A percentile compares a stretch with the other conserved stretches of the same genome.
phyloP scores from a whole-genome alignment of 139 green algal genomes.

The Chlorella sp. region DNA sequence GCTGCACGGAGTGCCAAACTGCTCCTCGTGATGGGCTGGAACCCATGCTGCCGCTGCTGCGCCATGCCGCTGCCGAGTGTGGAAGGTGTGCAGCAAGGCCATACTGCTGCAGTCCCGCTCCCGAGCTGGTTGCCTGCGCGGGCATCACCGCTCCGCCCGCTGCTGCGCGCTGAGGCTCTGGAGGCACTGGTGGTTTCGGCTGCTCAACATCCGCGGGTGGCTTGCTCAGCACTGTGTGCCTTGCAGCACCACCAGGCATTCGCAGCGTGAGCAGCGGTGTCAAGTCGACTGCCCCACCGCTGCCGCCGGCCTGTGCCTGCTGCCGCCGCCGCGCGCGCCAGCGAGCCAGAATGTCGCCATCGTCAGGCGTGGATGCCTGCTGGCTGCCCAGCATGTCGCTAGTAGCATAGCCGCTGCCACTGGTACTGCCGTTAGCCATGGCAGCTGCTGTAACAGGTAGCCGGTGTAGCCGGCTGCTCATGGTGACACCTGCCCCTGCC shows the following conservation, averaged over 20 bases:
- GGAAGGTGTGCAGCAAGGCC: too few relatives aligned
- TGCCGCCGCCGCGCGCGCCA: conserved; percentile 23
- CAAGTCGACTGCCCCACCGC: not conserved
- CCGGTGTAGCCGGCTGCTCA: too few relatives aligned
- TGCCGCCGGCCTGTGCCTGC: not conserved
- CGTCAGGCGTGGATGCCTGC: not conserved
- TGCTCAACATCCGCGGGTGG: not conserved
- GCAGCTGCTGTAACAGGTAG: too few relatives aligned
- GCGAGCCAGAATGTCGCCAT: conserved; percentile 19
- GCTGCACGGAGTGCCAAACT: too few relatives aligned
- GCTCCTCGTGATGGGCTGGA: too few relatives aligned
- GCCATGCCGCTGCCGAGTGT: too few relatives aligned
- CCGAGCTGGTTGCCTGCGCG: too few relatives aligned
- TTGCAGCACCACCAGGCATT: not conserved
- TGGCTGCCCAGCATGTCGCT: not conserved
- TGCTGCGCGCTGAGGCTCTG: too few relatives aligned
- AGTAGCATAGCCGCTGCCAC: not conserved
- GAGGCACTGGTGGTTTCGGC: not conserved
- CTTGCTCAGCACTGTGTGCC: not conserved
- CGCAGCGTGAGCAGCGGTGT: not conserved
- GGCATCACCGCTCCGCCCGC: too few relatives aligned
- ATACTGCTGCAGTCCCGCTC: too few relatives aligned
- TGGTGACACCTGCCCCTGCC: too few relatives aligned
- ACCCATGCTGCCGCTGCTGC: too few relatives aligned
- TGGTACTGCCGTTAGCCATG: not conserved